Evolutionary conservation across 2,329 filamentous ascomycete species (phyloP).

Genomic region (Trichoderma breve): DNA sequence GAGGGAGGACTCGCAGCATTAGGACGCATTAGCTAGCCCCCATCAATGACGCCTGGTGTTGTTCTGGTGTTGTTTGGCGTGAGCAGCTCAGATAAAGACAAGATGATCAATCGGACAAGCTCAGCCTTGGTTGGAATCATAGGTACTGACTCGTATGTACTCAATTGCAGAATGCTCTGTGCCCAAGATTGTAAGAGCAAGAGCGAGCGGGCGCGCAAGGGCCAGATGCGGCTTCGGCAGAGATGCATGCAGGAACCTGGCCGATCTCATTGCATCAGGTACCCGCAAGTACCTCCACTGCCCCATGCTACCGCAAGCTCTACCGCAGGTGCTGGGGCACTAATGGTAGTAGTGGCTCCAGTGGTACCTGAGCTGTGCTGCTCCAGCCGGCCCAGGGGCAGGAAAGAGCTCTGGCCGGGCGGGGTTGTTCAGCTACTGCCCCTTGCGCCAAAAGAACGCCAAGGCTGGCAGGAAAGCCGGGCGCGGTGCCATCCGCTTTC

Average conservation of each 20-base stretch:
- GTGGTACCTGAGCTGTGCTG: conserved; percentile 10
- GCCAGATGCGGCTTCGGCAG: conserved; percentile 15
- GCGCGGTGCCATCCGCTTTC: conserved; percentile 21
- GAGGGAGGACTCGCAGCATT: background rate
- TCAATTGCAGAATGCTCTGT: background rate
- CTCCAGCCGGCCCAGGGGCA: background rate
- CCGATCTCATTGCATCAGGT: conserved; percentile 13
- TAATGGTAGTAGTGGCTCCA: background rate
- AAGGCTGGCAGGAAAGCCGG: conserved; percentile 12
- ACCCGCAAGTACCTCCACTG: background rate
- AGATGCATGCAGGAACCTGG: conserved; percentile 22
- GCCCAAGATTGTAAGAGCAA: background rate
- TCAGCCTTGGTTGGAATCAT: background rate
- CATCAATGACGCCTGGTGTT: background rate
- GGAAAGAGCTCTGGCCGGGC: conserved; percentile 9
- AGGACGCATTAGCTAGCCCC: background rate
- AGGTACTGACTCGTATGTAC: background rate
- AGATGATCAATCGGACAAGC: background rate
- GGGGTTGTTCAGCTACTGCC: conserved; percentile 6
- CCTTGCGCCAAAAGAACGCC: conserved; percentile 4
- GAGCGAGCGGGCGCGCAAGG: conserved; percentile 8
- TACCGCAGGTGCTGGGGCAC: conserved; percentile 1
- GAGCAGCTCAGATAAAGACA: background rate
- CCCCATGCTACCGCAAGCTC: conserved; percentile 3
- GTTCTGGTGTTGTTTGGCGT: background rate